Conservation (phyloP, 2,329 filamentous ascomycete genomes). For the Venturiaceae sp. region DNA sequence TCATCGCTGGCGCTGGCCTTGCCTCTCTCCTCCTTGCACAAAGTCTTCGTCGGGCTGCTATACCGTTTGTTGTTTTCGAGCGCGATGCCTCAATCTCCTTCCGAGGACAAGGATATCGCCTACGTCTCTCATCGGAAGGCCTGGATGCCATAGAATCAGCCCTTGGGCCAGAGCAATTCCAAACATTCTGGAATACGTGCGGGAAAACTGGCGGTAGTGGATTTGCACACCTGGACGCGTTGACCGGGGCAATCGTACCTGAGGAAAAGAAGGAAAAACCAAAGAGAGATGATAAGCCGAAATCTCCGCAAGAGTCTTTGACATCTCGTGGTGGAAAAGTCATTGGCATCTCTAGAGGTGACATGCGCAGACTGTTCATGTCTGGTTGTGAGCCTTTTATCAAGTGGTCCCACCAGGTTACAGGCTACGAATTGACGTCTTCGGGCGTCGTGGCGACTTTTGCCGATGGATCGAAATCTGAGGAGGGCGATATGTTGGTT, state of each 20-base stretch:
- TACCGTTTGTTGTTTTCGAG: slow-evolving; percentile 31
- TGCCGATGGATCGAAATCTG: slow-evolving; percentile 48
- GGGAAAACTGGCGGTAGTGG: slow-evolving; percentile 51
- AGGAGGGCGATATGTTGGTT: slow-evolving; percentile 49
- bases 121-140: slow-evolving; percentile 47
- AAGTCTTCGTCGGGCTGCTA: slow-evolving; percentile 21
- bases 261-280: slow-evolving; percentile 9
- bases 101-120: slow-evolving; percentile 53
- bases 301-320: slow-evolving; percentile 22
- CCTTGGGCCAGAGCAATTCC: slow-evolving; percentile 37
- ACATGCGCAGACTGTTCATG: slow-evolving; percentile 52
- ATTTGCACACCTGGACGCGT: slow-evolving; percentile 40
- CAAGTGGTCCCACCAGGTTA: slow-evolving; percentile 46
- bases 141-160: slow-evolving; percentile 52
- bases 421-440: slow-evolving; percentile 46
- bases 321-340: slow-evolving; percentile 47
- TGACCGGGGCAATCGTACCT: slow-evolving; percentile 37
- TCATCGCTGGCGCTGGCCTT: slow-evolving; percentile 32
- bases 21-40: slow-evolving; percentile 28
- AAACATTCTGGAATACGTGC: slow-evolving; percentile 49
- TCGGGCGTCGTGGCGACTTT: slow-evolving; percentile 49
- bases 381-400: slow-evolving; percentile 46
- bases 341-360: slow-evolving; percentile 52
- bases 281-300: slow-evolving; percentile 15
- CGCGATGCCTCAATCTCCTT: slow-evolving; percentile 40